Percentiles rank a stretch among this genome's conserved stretches.
Conservation (phyloP, 2,329 filamentous ascomycete species). For the Alternaria hordeiaustralica region DNA sequence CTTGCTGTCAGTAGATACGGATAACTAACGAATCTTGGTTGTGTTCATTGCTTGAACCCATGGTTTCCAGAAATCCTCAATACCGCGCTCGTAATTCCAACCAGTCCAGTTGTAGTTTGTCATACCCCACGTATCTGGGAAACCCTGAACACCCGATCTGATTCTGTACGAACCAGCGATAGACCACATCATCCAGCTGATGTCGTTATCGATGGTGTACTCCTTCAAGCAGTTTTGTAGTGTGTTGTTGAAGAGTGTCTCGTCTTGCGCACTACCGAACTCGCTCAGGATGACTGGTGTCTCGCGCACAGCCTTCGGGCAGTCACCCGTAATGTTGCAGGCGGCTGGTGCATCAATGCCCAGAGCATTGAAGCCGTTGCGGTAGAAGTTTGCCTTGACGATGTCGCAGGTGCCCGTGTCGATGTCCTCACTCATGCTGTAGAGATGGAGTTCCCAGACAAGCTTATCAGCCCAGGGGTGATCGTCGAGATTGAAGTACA, state of each 20-base stretch:
- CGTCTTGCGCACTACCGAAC: conserved; percentile 48
- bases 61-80: conserved; percentile 60
- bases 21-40: conserved; percentile 16
- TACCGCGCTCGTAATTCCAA: conserved; percentile 55
- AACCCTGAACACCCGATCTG: conserved; percentile 54
- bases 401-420: conserved; percentile 56
- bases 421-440: conserved; percentile 51
- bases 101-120: conserved; percentile 56
- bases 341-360: conserved; percentile 45
- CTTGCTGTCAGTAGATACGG: neutral
- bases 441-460: conserved; percentile 67
- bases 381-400: conserved; percentile 58
- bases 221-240: conserved; percentile 56
- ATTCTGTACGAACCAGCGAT: conserved; percentile 58
- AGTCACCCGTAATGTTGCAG: conserved; percentile 46
- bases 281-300: conserved; percentile 49
- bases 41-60: conserved; percentile 55
- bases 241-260: conserved; percentile 52
- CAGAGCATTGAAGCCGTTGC: conserved; percentile 58
- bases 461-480: conserved; percentile 61
- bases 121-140: conserved; percentile 58
- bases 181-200: conserved; percentile 60
- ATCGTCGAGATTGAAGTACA: conserved; percentile 55
- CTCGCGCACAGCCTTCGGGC: conserved; percentile 41
- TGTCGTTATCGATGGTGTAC: conserved; percentile 53